Base-by-base conservation (phyloP, 1,284 basidiomycete species). In the Ustilago loliicola region DNA sequence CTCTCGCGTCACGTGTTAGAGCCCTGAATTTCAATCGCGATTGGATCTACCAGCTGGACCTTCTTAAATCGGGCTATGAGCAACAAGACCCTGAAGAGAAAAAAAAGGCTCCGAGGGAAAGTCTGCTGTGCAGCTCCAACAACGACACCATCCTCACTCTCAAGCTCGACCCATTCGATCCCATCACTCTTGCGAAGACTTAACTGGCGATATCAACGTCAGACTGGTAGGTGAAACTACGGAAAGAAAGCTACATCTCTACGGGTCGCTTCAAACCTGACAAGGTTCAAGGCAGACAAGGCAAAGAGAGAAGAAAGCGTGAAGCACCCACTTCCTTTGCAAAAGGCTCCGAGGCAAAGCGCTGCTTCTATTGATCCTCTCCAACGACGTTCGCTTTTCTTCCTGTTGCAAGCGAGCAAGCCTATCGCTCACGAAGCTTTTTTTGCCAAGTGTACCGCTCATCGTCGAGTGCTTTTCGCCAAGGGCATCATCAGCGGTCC, bases 31-130 rank as follows among this genome's bases (percentile, higher is more conserved):
- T 3, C 19, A 13, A 60, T 53, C 56, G 47, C 29, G 56, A 58
- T 59, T 48, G 21, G 29, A 61, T 29, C 27, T 25, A 3, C 6
- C 9, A 36, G 21, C 23, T n/a, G 10, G 3, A 27, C 36, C 34
- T 10, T 2, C 5, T 17, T 21, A 25, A 25, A 66, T 66, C 57
- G 50, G 57, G 56, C 13, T 45, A 11, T 21, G 8, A 9, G 3
- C 25, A 50, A 21, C 3, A 34, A 36, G 61, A 66, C 63, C 63
- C 64, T 66, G 13, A 27, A 57, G 32, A 17, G 30, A 45, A 54
- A 54, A 57, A 53, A 76, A 76, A 74, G 72, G 72, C 72, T 74
- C 72, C 72, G 72, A 69, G 63, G 36, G 9, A 21, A 29, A 25
- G 21, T 13, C 30, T 17, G n/a, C n/a, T 21, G 21, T n/a, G 36